Evolutionary conservation across 2,329 filamentous ascomycete species (phyloP), one percentile per base, ranked within the genome.

Genomic region (Coccinonectria pachysandricola): DNA sequence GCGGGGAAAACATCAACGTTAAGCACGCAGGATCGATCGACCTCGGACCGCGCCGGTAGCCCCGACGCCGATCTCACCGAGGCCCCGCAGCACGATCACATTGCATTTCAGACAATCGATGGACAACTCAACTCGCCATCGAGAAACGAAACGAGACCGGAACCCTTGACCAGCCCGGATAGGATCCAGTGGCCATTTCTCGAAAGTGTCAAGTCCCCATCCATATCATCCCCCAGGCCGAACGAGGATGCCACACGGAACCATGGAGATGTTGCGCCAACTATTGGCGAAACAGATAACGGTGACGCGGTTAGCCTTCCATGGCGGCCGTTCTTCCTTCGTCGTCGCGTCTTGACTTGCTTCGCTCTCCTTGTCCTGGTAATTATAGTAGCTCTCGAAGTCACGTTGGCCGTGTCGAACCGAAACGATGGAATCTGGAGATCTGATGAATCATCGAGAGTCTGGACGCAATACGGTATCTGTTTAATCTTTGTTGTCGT

Each of bases 401-500:
- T 40, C 2, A 40, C 52, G 12, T 39, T 51, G 7, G 42, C 46
- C 15, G 26, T 54, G 12, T 59, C 56, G 0, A 36, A 42, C 12
- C 38, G 31, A 13, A 48, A 50, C 20, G 39, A 39, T 8, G 54
- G 53, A 1, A 33, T 56, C 8, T 42, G 43, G 5, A 34, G 41
- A 7, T 46, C 38, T 1, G 35, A 41, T 15, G 27, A 39, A 12
- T 35, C 34, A 10, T 36, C 46, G 6, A 48, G 53, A 15, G 57
- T 57, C 17, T 26, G 57, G 14, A 60, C 54, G 49, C 50, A 56
- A 25, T 55, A 56, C 26, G 48, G 45, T 8, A 49, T 50, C 3
- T 49, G 52, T 0, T 43, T 51, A 7, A 29, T 59, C 8, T 39
- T 59, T 23, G 46, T 46, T 4, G 26, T 54, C 0, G 34, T 54